Conservation (phyloP, 768 basidiomycete genomes). For the Pleurotus giganteus region DNA sequence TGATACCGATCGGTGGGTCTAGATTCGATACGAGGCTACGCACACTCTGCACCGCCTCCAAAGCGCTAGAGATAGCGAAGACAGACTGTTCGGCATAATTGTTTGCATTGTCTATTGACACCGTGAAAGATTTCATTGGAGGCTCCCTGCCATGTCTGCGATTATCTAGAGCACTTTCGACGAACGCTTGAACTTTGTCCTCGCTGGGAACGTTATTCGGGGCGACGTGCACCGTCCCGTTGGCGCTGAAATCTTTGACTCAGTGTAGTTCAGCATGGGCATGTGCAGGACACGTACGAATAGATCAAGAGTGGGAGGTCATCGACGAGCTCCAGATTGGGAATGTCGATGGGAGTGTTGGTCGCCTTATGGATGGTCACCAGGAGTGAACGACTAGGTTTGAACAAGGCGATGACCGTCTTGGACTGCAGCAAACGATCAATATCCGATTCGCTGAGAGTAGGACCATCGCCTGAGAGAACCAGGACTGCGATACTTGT, state of each 20-base stretch:
- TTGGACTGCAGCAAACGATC: not conserved
- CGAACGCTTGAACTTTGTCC: not conserved
- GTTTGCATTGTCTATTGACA: not conserved
- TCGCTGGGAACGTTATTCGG: conserved; percentile 1
- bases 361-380: not conserved
- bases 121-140: no score
- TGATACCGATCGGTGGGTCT: not conserved
- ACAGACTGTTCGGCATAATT: not conserved
- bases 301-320: not conserved
- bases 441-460: not conserved
- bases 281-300: not conserved
- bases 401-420: not conserved
- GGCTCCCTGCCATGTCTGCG: no score
- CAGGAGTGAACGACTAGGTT: not conserved
- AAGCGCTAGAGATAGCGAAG: not conserved
- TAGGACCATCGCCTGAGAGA: not conserved
- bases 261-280: not conserved
- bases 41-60: no score
- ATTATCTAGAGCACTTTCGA: not conserved
- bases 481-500: not conserved
- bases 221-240: not conserved
- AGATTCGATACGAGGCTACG: not conserved
- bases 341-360: conserved; percentile 1
- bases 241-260: not conserved
- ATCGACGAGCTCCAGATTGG: not conserved